These are phyloP conservation scores for Termitomyces eurrhizus DNA, from an alignment of 768 basidiomycete genomes.

Conservation along the genomic window DNA sequence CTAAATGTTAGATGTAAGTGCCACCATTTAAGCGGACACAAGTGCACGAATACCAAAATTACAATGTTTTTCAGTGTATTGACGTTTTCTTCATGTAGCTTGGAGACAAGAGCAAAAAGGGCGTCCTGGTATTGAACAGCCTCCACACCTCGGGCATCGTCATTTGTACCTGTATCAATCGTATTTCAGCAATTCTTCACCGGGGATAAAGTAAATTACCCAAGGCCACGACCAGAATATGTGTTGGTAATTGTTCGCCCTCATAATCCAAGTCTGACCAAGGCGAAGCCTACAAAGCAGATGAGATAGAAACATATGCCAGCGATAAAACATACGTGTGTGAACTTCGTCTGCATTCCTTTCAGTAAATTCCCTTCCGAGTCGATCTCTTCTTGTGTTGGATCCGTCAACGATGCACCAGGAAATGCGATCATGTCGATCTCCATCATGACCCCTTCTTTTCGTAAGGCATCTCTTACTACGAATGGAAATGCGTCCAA, in stretches of 20 bases:
- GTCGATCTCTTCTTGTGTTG: neutral
- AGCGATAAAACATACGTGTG: neutral
- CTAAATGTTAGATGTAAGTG: neutral
- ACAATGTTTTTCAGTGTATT: constrained; percentile 4
- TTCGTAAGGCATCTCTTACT: constrained; percentile 7
- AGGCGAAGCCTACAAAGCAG: neutral
- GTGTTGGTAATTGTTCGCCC: neutral
- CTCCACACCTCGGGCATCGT: constrained; percentile 5
- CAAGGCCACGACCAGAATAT: constrained; percentile 3
- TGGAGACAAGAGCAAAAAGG: constrained; percentile 5
- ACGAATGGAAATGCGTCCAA: constrained; percentile 10
- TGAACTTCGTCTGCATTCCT: constrained; percentile 4
- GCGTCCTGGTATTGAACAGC: neutral
- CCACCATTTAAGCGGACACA: neutral
- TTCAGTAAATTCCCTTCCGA: neutral
- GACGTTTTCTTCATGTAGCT: neutral
- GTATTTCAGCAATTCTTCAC: neutral
- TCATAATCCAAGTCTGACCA: neutral
- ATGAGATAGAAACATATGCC: neutral
- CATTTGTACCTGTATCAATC: constrained; percentile 4
- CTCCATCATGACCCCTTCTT: constrained; percentile 2
- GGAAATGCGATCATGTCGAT: constrained; percentile 9
- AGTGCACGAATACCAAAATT: neutral
- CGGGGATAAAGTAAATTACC: neutral
- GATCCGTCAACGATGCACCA: constrained; percentile 6